A percentile compares a stretch with the other conserved stretches of the same genome.
Evolutionary conservation across 371 early-diverging fungal genomes (phyloP).

Genomic region (Mortierella sp.): DNA sequence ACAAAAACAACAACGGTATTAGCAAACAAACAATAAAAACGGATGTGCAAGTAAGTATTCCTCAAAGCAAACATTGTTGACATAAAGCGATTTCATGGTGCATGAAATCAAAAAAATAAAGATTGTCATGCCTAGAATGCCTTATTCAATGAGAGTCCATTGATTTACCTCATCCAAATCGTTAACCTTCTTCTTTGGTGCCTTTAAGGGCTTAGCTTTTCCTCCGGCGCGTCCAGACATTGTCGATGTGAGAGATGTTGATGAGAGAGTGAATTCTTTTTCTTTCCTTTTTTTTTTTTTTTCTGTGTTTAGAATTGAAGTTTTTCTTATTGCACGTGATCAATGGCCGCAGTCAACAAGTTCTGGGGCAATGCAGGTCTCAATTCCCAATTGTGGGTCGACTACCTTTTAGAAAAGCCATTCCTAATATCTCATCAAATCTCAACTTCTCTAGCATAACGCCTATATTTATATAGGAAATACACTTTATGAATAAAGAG

Average conservation of each 20-base stretch:
- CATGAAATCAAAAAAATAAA: not conserved
- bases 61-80: slow-evolving; percentile 13
- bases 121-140: not conserved
- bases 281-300: slow-evolving; percentile 3
- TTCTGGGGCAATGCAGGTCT: too few species aligned
- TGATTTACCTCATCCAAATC: slow-evolving; percentile 73
- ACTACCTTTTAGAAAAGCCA: too few species aligned
- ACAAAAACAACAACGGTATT: not conserved
- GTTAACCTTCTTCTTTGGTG: slow-evolving; percentile 74
- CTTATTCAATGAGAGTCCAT: not conserved
- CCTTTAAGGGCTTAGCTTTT: slow-evolving; percentile 87
- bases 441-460: too few species aligned
- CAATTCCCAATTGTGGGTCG: too few species aligned
- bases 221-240: slow-evolving; percentile 65
- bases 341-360: too few species aligned
- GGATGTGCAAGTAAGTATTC: not conserved
- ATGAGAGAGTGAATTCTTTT: slow-evolving; percentile 2
- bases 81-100: not conserved
- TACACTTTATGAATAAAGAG: not conserved
- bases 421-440: too few species aligned
- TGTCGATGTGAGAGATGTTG: slow-evolving; percentile 54
- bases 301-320: not conserved
- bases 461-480: not conserved
- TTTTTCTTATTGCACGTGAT: too few species aligned
- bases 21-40: slow-evolving; percentile 1